Percentiles rank a stretch among this genome's conserved stretches.
Evolutionary conservation across 208 protist genomes (phyloP).

Genomic region (Acanthamoeba lenticulata): DNA sequence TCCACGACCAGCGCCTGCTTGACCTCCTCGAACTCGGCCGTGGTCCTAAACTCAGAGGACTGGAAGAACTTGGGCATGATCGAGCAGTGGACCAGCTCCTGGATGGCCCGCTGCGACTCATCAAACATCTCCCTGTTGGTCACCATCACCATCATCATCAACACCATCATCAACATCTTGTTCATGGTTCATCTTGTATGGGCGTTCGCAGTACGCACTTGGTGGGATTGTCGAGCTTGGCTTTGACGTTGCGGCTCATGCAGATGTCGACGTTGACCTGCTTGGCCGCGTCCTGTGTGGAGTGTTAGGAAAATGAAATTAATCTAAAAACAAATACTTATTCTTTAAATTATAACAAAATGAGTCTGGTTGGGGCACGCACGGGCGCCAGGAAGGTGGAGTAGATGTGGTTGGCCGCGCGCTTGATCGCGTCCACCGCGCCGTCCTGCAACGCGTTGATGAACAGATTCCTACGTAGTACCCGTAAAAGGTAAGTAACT

Average conservation of each 20-base stretch:
- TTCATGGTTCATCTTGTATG: too few relatives aligned
- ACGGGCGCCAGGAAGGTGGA: background rate
- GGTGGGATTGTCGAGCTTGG: conserved; percentile 33
- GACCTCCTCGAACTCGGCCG: conserved; percentile 37
- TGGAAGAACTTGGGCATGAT: conserved; percentile 25
- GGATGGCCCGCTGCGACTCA: background rate
- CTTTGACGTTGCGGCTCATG: background rate
- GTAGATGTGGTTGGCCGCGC: background rate
- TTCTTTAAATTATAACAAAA: too few relatives aligned
- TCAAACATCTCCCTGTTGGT: background rate
- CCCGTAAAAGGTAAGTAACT: background rate
- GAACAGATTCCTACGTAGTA: background rate
- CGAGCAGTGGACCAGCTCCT: background rate
- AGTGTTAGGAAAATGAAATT: too few relatives aligned
- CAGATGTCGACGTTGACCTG: conserved; percentile 20
- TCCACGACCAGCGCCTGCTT: background rate
- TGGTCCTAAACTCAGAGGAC: conserved; percentile 30
- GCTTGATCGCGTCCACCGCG: background rate
- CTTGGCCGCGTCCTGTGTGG: conserved; percentile 9
- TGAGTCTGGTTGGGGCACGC: background rate
- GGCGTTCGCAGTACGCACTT: background rate
- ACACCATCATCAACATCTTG: background rate
- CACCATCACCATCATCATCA: background rate
- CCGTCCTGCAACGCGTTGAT: background rate
- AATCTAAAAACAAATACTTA: too few relatives aligned